phyloP scores from a whole-genome alignment of 2,329 filamentous ascomycete genomes.

The Nigrospora sphaerica region DNA sequence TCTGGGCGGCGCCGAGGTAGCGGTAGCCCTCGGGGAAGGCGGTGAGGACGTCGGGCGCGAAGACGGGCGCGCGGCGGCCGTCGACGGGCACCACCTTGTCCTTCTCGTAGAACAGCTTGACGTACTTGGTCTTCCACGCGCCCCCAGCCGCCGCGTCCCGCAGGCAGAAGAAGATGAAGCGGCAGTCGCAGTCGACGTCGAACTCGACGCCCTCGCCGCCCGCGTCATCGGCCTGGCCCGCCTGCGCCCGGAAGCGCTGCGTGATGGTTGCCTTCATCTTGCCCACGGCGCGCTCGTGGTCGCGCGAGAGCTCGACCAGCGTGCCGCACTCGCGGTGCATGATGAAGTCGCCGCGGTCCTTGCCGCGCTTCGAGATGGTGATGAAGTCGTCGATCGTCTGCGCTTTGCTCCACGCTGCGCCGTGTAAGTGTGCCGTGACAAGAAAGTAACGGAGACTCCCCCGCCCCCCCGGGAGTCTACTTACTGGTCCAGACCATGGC shows the following conservation, averaged over 20 bases:
- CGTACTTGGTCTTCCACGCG: constrained; percentile 33
- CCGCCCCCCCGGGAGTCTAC: constrained; percentile 6
- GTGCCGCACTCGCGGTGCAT: constrained; percentile 49
- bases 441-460: neutral
- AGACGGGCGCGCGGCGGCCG: constrained; percentile 28
- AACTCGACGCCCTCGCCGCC: constrained; percentile 26
- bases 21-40: constrained; percentile 36
- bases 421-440: neutral
- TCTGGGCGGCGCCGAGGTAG: constrained; percentile 39
- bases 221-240: constrained; percentile 3
- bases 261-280: constrained; percentile 50
- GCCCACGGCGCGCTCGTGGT: constrained; percentile 34
- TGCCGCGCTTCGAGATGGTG: constrained; percentile 39
- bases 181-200: constrained; percentile 44
- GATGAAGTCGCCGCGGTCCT: constrained; percentile 45
- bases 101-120: constrained; percentile 43
- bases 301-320: constrained; percentile 32
- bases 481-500: constrained; percentile 43
- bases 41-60: constrained; percentile 28
- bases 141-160: constrained; percentile 12
- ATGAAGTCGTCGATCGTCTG: constrained; percentile 39
- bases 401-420: constrained; percentile 37
- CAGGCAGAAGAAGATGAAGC: constrained; percentile 40
- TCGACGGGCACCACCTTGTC: constrained; percentile 40
- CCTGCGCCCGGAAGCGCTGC: constrained; percentile 32